These are phyloP conservation scores for Xylaria sp. DNA, from an alignment of 495 filamentous ascomycete species.

Conservation along the genomic window DNA sequence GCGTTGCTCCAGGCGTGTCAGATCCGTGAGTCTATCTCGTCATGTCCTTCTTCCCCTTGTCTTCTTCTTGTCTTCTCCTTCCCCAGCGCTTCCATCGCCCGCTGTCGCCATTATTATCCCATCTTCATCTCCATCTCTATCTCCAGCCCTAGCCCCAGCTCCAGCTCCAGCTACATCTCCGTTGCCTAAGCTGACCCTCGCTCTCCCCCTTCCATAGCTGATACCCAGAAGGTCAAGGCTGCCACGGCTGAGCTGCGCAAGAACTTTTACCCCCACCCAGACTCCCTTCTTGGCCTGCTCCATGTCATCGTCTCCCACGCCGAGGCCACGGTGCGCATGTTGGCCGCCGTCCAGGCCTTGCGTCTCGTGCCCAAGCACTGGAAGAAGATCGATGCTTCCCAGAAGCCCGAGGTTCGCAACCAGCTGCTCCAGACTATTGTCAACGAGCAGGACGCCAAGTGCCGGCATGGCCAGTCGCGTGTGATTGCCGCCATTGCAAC, in stretches of 20 bases:
- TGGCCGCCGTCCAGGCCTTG: conserved; percentile 87
- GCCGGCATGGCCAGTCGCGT: conserved; percentile 85
- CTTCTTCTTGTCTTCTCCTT: not conserved
- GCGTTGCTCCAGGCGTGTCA: conserved; percentile 77
- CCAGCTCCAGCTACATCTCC: not conserved
- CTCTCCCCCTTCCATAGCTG: conserved; percentile 55
- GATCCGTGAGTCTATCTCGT: conserved; percentile 68
- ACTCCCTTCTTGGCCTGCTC: conserved; percentile 81
- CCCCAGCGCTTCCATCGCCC: not conserved
- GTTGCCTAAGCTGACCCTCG: conserved; percentile 25
- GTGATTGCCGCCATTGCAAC: conserved; percentile 87
- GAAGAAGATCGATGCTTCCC: conserved; percentile 62
- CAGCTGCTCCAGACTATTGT: conserved; percentile 83
- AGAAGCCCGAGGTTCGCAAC: conserved; percentile 78
- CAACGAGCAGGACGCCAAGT: conserved; percentile 72
- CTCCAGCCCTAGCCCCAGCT: too few species aligned
- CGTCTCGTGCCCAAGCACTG: conserved; percentile 88
- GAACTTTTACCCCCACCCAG: conserved; percentile 85
- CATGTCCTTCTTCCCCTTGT: too few species aligned
- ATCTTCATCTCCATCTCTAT: not conserved
- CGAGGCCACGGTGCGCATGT: conserved; percentile 76
- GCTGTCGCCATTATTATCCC: not conserved
- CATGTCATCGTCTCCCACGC: conserved; percentile 82
- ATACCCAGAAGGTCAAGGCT: conserved; percentile 82
- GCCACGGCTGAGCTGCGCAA: conserved; percentile 90